Evolutionary conservation across 352 stramenopile species (phyloP), one percentile per base, ranked within the genome.

Genomic region (Phytophthora palmivora): DNA sequence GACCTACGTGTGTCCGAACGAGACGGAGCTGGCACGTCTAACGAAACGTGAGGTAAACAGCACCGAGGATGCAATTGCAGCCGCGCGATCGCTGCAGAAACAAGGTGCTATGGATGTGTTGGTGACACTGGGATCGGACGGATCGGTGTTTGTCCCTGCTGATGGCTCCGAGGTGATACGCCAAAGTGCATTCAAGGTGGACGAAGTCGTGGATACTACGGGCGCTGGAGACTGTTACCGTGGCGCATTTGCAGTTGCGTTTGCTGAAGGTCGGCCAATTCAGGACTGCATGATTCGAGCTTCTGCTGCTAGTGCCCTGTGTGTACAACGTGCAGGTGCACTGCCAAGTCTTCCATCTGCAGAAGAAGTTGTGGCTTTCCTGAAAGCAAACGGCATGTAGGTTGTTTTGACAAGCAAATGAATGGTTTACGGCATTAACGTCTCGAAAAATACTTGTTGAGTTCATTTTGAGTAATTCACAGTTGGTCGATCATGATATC

Each of bases 191-290:
- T 76, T 91, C 38, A 43, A 52, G 22, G 78, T 80, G 6, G 61
- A 84, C 24, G 72, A 72, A 2, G 82, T 93, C 3, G 76, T 88
- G 19, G 84, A 93, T 60, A 91, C 80, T 0, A 93, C 84, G 1
- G 82, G 84, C 10, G 80, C 84, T 4, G 82, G 82, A 7, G 82
- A 93, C 34, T 91, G 82, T 53, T 93, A 85, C 49, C 80, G 82
- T 19, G 80, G 64, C 0, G 82, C 78, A 0, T 91, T 91, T 39
- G 84, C 81, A 12, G 79, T 87, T 11, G 65, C 69, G 6, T 59
- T 82, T 19, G 72, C 76, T 10, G 63, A 87, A 32, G 66, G 70
- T 1, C 72, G 76, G 18, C 49, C 44, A 11, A 46, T 90, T 3
- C 44, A 67, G 4, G 70, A 88, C 8, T 78, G 73, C 39, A 75